Evolutionary conservation across 192 early-diverging fungal species (phyloP), one percentile per base, ranked within the genome.

Genomic region (Gryganskiella cystojenkinii): DNA sequence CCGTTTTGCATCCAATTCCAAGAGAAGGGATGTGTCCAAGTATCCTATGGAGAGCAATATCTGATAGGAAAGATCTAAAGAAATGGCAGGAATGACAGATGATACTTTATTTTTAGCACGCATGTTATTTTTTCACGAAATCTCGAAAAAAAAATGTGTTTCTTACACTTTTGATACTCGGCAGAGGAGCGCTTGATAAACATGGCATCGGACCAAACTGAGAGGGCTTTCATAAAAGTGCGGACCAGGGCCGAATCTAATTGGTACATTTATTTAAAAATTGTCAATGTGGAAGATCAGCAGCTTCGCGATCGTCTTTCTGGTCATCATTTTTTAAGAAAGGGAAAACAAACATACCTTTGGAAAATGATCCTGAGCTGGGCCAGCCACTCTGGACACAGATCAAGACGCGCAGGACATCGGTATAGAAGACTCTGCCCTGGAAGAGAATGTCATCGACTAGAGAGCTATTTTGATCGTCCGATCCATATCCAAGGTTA

Each of bases 331-430:
- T n/a, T n/a, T n/a, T n/a, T n/a, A n/a, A n/a, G n/a, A n/a, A n/a
- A n/a, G n/a, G n/a, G n/a, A n/a, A n/a, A n/a, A n/a, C n/a, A n/a
- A n/a, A 22, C 31, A 22, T 67, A 67, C 72, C 72, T 67, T 68
- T 63, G 3, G 44, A 20, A 5, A 61, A 15, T 20, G 46, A 45
- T 14, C 57, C 74, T 43, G 13, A 31, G 14, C 25, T 46, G 54
- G 74, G 74, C 74, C 74, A 78, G 54, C 61, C 74, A 60, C 61
- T 69, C 27, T 78, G 74, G 10, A 78, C 47, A 31, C 74, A 78
- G n/a, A 78, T 52, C 49, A 78, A 33, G 0, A 37, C 57, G 4
- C 74, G 65, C 37, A 78, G n/a, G 8, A 64, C 43, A 19, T 65
- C 60, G 5, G 47, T 25, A 1, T 60, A 54, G 25, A 35, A 78